Evolutionary conservation across 495 filamentous ascomycete genomes (phyloP), one percentile per base, ranked within the genome.

Genomic region (Cenococcum geophilum): DNA sequence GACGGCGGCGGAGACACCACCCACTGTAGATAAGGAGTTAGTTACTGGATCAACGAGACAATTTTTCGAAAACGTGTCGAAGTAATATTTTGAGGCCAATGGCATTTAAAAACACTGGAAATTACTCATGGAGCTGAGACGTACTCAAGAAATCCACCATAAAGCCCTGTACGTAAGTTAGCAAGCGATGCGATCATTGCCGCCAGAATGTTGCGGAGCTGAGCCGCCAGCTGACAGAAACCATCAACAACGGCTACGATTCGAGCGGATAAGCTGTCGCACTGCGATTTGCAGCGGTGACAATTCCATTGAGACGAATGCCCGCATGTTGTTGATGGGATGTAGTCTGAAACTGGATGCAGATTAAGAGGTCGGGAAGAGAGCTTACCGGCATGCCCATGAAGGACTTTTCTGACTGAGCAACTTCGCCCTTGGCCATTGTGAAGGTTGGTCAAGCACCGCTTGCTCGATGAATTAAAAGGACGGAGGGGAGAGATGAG

Each of bases 1-100:
- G 87, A 98, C 91, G 79, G 93, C 93, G 75, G 93, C 93, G 73
- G 93, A 96, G 68, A 98, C 87, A 96, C 93, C 93, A 88, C 93
- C 93, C 95, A 97, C 90, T 93, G 71, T 73, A 60, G 67, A 72
- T 73, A 65, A 67, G 61, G 27, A 20, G 65, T 75, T 64, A 75
- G 63, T 70, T 64, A 69, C 65, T 73, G 72, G 51, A 23, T 55
- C 58, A 63, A 55, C 36, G 37, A 60, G 47, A 61, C 52, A 60
- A 71, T 65, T 27, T 70, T 68, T 51, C 48, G 32, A 59, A 57
- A 61, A 58, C 14, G 48, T 12, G 56, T 51, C 52, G 35, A 50
- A 40, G 58, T 62, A 27, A 45, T 35, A 12, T n/a, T 25, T 48
- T 16, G 23, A 59, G 36, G 61, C 23, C 62, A 65, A 66, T 68